Base-by-base conservation (phyloP, 2,329 filamentous ascomycete genomes). In the Neonectria faginata region DNA sequence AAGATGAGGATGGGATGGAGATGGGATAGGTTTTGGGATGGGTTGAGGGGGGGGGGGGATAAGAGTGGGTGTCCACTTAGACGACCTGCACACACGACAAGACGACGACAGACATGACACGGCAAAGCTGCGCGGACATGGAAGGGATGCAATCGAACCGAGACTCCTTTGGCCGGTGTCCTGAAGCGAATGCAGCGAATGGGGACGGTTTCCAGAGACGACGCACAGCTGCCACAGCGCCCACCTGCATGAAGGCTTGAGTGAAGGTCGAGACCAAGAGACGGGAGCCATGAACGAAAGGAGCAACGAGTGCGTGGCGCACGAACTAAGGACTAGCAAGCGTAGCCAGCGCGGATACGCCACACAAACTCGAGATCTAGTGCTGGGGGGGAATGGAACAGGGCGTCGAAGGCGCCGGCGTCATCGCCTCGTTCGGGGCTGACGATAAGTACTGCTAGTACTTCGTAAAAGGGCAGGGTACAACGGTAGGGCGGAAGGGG, bases 341-440 rank as follows among this genome's bases (percentile, higher is more conserved):
- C 16, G 20, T 20, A 36, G 44, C 12, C 20, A 20, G 31, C n/a
- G 16, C 20, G 3, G 8, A 29, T 18, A 41, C 42, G 57, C 33
- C 20, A 31, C 31, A 42, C 36, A 33, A 48, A 25, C 25, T 5
- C 29, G 22, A 27, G 33, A 39, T 39, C 36, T 18, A 47, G 39
- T 27, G 53, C 31, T 60, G 7, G 7, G 29, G 29, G 29, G 29
- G 29, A 29, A 29, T 10, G 59, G 25, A 51, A 42, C 39, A 52
- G 65, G 66, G 60, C 62, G n/a, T n/a, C n/a, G n/a, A n/a, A n/a
- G n/a, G n/a, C n/a, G n/a, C n/a, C n/a, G n/a, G n/a, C n/a, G 67
- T 51, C 67, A 72, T 73, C 62, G 67, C 65, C 67, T 65, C 64
- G 57, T 60, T 57, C n/a, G 66, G 62, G 71, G 71, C 71, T 73